Conservation (phyloP, 768 basidiomycete species). For the Rhizopogon rudus region DNA sequence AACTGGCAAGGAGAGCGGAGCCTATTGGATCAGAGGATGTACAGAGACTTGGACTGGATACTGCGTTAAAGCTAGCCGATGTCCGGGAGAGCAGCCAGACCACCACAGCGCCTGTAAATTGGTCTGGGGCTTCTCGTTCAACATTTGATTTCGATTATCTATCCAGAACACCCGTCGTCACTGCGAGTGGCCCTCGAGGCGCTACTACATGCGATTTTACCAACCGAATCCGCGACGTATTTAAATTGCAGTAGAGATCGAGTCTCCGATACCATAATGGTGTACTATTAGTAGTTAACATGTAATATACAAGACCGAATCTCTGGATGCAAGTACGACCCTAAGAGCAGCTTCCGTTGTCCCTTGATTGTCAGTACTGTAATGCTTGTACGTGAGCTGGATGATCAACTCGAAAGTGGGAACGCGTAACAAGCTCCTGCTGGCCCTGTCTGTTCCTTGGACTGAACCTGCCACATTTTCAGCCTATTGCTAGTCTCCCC, state of each 20-base stretch:
- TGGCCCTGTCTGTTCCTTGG: no score
- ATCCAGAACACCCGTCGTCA: neutral
- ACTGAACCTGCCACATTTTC: no score
- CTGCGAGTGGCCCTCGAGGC: neutral
- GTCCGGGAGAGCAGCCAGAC: conserved; percentile 14
- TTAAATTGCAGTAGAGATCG: neutral
- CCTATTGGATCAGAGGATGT: conserved; percentile 14
- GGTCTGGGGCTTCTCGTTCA: neutral
- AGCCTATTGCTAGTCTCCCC: no score
- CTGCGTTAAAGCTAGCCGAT: conserved; percentile 14
- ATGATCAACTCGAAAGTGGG: no score
- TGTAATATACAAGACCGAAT: no score
- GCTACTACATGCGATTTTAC: neutral
- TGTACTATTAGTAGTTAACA: no score
- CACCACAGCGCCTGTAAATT: neutral
- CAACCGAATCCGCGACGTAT: neutral
- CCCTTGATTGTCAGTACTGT: no score
- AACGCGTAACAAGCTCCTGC: no score
- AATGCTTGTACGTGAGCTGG: no score
- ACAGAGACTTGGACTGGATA: conserved; percentile 10
- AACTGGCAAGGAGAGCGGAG: conserved; percentile 3
- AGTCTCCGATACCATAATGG: neutral
- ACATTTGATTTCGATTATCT: neutral
- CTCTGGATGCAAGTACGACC: no score
- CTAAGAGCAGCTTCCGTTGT: no score